Percentiles rank a stretch among this genome's conserved stretches.
Conservation (phyloP, 2,329 filamentous ascomycete species). For the Exophiala oligosperma region DNA sequence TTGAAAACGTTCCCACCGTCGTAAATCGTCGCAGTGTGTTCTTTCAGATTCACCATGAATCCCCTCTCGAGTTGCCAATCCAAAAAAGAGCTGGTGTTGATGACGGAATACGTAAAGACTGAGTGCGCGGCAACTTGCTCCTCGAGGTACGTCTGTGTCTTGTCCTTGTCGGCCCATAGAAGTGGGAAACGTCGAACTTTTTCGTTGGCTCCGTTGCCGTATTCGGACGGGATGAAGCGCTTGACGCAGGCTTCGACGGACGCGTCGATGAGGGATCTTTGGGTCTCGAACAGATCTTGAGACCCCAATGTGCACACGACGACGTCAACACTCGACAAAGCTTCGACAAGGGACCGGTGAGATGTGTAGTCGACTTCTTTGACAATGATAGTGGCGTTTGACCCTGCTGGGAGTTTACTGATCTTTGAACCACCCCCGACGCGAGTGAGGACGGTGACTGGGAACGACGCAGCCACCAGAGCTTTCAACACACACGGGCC, state of each 20-base stretch:
- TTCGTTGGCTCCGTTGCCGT: constrained; percentile 7
- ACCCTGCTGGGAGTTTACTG: background rate
- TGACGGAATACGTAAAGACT: constrained; percentile 32
- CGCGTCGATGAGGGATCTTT: constrained; percentile 41
- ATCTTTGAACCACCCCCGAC: constrained; percentile 13
- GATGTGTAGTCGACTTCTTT: constrained; percentile 26
- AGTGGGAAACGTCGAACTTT: constrained; percentile 1
- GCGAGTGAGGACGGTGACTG: constrained; percentile 34
- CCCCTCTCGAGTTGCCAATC: constrained; percentile 35
- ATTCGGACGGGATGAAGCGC: constrained; percentile 43
- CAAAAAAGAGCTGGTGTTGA: constrained; percentile 35
- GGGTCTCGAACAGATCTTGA: constrained; percentile 17
- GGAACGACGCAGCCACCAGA: constrained; percentile 29
- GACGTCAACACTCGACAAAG: constrained; percentile 26
- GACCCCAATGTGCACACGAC: constrained; percentile 27
- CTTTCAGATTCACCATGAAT: constrained; percentile 48
- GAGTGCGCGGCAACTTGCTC: constrained; percentile 16
- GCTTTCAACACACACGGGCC: constrained; percentile 31
- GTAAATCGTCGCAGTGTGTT: constrained; percentile 44
- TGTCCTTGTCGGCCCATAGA: constrained; percentile 30
- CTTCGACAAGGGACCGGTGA: constrained; percentile 24
- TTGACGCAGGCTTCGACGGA: constrained; percentile 40
- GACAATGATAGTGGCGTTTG: background rate
- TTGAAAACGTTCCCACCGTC: constrained; percentile 53
- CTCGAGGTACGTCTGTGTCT: constrained; percentile 31